phyloP scores from a whole-genome alignment of 441 rosid species.

The Eutrema salsugineum region DNA sequence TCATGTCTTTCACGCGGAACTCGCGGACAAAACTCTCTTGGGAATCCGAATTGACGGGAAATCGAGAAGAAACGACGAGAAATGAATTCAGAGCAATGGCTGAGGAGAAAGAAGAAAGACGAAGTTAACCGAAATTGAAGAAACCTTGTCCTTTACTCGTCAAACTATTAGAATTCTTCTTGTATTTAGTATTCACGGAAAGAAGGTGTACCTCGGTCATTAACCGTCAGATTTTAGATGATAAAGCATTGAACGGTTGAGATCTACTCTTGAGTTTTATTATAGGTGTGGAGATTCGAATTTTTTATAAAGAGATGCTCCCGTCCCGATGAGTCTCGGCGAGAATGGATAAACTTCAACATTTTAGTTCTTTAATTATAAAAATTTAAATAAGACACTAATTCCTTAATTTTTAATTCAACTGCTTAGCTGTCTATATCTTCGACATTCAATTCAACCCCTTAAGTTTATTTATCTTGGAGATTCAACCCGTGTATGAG shows the following conservation, averaged over 20 bases:
- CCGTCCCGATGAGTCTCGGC: not conserved
- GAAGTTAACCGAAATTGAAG: conserved; percentile 17
- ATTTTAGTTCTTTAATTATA: not conserved
- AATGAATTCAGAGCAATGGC: conserved; percentile 11
- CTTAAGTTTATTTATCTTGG: not conserved
- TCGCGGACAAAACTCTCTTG: not conserved
- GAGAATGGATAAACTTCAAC: conserved; percentile 11
- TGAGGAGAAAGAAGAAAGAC: not conserved
- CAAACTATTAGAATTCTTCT: not conserved
- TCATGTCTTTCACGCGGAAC: conserved; percentile 35
- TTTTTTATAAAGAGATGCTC: not conserved
- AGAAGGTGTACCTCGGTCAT: not conserved
- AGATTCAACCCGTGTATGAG: not conserved
- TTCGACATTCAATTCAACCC: not conserved
- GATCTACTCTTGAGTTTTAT: not conserved
- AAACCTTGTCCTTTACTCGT: not conserved
- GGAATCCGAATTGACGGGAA: conserved; percentile 1
- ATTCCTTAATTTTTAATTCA: not conserved
- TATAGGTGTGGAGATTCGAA: conserved; percentile 24
- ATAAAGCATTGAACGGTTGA: not conserved
- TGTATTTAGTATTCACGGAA: conserved; percentile 2
- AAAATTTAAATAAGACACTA: not conserved
- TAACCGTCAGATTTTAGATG: conserved; percentile 15
- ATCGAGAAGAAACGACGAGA: conserved; percentile 26
- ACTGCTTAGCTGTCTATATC: not conserved